Percentiles rank a stretch among this genome's conserved stretches.
phyloP scores from a whole-genome alignment of 306 rosid species.

The Vigna trinervia region DNA sequence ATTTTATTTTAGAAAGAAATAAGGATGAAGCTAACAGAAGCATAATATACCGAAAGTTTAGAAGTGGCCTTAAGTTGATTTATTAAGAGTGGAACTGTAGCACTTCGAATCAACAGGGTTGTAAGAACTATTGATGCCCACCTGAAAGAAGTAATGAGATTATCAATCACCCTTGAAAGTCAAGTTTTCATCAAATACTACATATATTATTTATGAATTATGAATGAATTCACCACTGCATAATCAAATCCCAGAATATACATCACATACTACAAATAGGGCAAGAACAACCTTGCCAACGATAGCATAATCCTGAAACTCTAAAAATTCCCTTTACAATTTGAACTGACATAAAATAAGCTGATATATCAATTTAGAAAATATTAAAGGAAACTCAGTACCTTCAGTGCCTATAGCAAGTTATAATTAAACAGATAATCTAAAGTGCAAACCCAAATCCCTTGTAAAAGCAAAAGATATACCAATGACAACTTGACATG shows the following conservation, averaged over 20 bases:
- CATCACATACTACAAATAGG: conserved; percentile 25
- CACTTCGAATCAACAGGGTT: conserved; percentile 70
- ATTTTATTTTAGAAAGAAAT: conserved; percentile 39
- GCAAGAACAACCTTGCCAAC: conserved; percentile 27
- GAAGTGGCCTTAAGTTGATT: conserved; percentile 83
- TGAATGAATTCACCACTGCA: conserved; percentile 14
- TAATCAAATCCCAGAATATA: conserved; percentile 6
- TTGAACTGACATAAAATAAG: conserved; percentile 29
- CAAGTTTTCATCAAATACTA: conserved; percentile 35
- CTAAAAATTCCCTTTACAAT: conserved; percentile 13
- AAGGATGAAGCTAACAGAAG: conserved; percentile 35
- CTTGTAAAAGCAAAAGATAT: neutral
- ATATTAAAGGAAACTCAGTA: conserved; percentile 25
- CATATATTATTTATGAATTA: conserved; percentile 7
- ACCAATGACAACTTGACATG: neutral
- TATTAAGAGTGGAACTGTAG: conserved; percentile 72
- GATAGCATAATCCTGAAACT: neutral
- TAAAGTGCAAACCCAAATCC: conserved; percentile 11
- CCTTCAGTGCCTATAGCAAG: conserved; percentile 11
- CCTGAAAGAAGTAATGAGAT: conserved; percentile 58
- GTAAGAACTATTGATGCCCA: conserved; percentile 81
- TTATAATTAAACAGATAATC: neutral
- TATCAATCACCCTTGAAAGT: conserved; percentile 30
- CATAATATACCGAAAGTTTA: conserved; percentile 71
- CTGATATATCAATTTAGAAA: conserved; percentile 23